Conservation (phyloP, 768 basidiomycete genomes). For the Hypholoma sublateritium region DNA sequence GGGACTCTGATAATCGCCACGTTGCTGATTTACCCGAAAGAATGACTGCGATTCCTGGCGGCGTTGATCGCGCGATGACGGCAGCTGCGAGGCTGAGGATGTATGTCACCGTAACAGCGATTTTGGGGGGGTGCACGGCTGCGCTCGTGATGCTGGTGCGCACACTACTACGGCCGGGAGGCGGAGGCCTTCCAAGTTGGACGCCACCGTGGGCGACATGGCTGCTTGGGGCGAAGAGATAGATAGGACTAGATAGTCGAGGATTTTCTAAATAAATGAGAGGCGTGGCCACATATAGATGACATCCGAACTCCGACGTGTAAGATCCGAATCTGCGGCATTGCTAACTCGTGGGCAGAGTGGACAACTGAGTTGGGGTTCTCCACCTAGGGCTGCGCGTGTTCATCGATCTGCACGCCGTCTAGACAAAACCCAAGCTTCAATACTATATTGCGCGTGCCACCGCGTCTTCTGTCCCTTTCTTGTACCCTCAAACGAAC, state of each 20-base stretch:
- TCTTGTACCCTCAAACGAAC: constrained; percentile 6
- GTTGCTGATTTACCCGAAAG: constrained; percentile 34
- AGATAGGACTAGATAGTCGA: neutral
- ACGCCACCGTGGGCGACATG: constrained; percentile 63
- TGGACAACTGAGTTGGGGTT: constrained; percentile 9
- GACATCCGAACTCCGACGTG: constrained; percentile 37
- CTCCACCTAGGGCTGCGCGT: constrained; percentile 13
- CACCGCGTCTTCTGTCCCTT: neutral
- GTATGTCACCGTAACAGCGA: constrained; percentile 71
- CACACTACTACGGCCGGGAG: constrained; percentile 64
- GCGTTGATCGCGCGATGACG: constrained; percentile 76
- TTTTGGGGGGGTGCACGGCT: constrained; percentile 75
- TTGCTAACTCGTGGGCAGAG: constrained; percentile 16
- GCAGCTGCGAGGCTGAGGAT: constrained; percentile 65
- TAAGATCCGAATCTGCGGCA: constrained; percentile 45
- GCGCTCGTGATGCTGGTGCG: constrained; percentile 70
- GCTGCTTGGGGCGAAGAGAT: constrained; percentile 57
- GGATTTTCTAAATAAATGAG: neutral
- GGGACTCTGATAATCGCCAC: constrained; percentile 10
- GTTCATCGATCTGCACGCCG: constrained; percentile 24
- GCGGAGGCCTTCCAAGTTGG: constrained; percentile 51
- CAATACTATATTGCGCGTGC: neutral
- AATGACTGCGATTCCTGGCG: constrained; percentile 73
- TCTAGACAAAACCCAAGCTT: neutral
- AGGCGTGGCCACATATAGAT: constrained; percentile 4